Percentiles rank a stretch among this genome's conserved stretches.
Conservation (phyloP, 108 stramenopile species). For the Discostella stelligeroides region DNA sequence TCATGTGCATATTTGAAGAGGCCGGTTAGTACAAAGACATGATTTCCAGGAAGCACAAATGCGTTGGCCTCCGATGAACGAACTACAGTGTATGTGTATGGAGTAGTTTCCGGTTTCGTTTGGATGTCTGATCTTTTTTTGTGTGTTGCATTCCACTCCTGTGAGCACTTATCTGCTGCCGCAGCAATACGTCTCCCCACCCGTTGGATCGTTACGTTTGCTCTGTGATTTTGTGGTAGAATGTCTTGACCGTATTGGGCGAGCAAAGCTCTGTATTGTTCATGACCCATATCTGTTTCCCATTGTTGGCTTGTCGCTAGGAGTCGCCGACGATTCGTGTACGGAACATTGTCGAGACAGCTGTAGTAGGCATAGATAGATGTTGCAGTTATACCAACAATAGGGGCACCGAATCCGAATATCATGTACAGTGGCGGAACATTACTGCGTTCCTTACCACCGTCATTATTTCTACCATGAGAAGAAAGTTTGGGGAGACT, state of each 20-base stretch:
- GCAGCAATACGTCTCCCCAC: constrained; percentile 77
- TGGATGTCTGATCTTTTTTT: constrained; percentile 4
- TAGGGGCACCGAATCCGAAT: constrained; percentile 34
- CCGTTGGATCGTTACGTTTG: constrained; percentile 65
- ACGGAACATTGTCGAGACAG: constrained; percentile 69
- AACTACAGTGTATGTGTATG: constrained; percentile 78
- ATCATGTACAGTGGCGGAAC: constrained; percentile 18
- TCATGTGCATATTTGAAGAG: constrained; percentile 68
- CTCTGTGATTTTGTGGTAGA: constrained; percentile 68
- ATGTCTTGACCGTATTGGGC: constrained; percentile 52
- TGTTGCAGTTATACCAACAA: constrained; percentile 36
- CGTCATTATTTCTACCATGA: background rate
- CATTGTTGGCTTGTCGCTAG: constrained; percentile 60
- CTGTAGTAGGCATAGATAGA: constrained; percentile 55
- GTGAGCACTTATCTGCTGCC: constrained; percentile 52
- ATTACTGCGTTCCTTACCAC: background rate
- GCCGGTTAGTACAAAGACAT: constrained; percentile 81
- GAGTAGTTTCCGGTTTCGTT: constrained; percentile 21
- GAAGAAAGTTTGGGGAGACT: background rate
- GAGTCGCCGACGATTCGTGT: constrained; percentile 73
- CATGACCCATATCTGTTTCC: constrained; percentile 53
- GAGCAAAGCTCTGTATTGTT: constrained; percentile 62
- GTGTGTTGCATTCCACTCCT: constrained; percentile 9
- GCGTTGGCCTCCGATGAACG: constrained; percentile 80
- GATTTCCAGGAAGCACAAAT: constrained; percentile 85